Evolutionary conservation across 257 asterid species (phyloP).

Genomic region (Capsicum pubescens): DNA sequence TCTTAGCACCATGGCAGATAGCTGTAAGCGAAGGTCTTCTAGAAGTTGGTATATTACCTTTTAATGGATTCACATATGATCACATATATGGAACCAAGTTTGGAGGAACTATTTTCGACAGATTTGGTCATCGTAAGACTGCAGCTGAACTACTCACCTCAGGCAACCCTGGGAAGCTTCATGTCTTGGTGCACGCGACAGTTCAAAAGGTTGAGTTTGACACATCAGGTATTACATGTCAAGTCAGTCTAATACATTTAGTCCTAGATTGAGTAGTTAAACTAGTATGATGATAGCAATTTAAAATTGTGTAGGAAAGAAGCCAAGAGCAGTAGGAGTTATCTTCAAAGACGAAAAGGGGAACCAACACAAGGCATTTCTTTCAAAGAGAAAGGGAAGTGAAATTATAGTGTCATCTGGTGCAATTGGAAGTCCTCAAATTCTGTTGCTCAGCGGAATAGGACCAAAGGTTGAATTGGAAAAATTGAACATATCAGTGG

Average conservation of each 20-base stretch:
- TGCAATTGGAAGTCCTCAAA: slow-evolving; percentile 69
- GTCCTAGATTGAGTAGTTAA: not conserved
- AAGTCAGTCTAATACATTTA: not conserved
- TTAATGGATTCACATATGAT: slow-evolving; percentile 65
- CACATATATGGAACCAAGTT: slow-evolving; percentile 65
- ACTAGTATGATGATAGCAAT: not conserved
- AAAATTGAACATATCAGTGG: slow-evolving; percentile 43
- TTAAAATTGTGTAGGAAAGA: slow-evolving; percentile 28
- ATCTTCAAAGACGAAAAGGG: slow-evolving; percentile 55
- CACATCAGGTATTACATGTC: slow-evolving; percentile 24
- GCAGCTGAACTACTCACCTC: slow-evolving; percentile 67
- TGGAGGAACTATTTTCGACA: slow-evolving; percentile 68
- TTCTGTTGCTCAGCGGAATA: slow-evolving; percentile 59
- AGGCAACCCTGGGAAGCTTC: slow-evolving; percentile 48
- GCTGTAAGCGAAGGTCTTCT: slow-evolving; percentile 53
- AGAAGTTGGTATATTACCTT: slow-evolving; percentile 59
- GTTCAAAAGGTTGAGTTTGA: slow-evolving; percentile 48
- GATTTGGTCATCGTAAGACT: slow-evolving; percentile 61
- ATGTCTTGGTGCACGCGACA: slow-evolving; percentile 54
- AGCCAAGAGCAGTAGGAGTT: slow-evolving; percentile 48
- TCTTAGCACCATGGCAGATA: slow-evolving; percentile 53
- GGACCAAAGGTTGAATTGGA: slow-evolving; percentile 52
- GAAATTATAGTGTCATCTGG: slow-evolving; percentile 58
- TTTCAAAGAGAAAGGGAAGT: slow-evolving; percentile 33
- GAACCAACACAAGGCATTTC: slow-evolving; percentile 42